These are phyloP conservation scores for Polytrichum commune DNA, from an alignment of 225 moss, liverwort and hornwort species.

Conservation along the genomic window DNA sequence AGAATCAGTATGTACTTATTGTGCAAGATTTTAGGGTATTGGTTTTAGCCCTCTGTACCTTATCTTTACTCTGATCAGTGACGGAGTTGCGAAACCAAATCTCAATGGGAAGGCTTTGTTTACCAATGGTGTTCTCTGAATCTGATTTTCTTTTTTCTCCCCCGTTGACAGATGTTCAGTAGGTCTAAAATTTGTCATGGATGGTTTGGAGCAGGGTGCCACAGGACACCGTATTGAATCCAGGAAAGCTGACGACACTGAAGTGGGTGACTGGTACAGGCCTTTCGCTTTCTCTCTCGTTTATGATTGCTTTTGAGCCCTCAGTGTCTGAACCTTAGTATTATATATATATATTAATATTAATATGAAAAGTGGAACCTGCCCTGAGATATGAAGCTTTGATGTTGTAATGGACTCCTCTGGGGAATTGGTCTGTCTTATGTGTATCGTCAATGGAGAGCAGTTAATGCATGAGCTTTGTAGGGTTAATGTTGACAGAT, in stretches of 20 bases:
- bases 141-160: background rate
- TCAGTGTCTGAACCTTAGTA: no score
- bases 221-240: conserved; percentile 79
- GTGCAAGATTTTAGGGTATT: no score
- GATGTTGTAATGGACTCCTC: background rate
- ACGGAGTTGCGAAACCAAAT: background rate
- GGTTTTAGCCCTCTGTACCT: no score
- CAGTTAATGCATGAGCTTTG: no score
- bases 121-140: background rate
- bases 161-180: background rate
- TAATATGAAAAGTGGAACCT: no score
- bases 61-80: background rate
- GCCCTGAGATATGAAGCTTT: background rate
- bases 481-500: no score
- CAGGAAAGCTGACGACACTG: conserved; percentile 59
- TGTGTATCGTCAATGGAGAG: no score
- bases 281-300: background rate
- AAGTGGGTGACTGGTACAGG: conserved; percentile 88
- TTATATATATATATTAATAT: no score
- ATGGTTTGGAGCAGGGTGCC: conserved; percentile 57
- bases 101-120: background rate
- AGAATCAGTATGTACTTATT: no score
- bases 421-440: no score
- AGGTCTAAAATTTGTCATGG: background rate
- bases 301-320: no score